Conservation (phyloP, 2,329 filamentous ascomycete genomes). For the Tolypocladium pustulatum region DNA sequence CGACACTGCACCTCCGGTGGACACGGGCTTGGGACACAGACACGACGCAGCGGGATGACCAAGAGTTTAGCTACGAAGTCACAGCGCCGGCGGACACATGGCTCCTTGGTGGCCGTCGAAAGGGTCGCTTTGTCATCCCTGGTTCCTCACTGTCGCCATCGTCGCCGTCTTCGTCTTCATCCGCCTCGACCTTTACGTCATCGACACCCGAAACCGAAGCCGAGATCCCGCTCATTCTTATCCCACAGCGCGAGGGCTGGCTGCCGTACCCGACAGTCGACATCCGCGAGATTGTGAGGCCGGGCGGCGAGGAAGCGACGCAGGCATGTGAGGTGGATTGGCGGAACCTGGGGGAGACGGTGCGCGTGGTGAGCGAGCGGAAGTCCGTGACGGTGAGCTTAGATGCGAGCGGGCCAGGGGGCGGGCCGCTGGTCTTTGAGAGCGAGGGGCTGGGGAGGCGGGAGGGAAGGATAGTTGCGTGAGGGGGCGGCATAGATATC, state of each 20-base stretch:
- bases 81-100: conserved; percentile 64
- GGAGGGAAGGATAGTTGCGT: conserved; percentile 26
- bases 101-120: conserved; percentile 74
- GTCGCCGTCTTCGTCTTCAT: conserved; percentile 25
- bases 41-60: conserved; percentile 28
- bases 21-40: conserved; percentile 51
- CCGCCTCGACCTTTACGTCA: conserved; percentile 28
- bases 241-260: conserved; percentile 70
- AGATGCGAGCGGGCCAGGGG: conserved; percentile 54
- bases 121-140: conserved; percentile 63
- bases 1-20: conserved; percentile 52
- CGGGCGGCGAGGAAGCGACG: conserved; percentile 11
- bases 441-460: conserved; percentile 32
- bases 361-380: conserved; percentile 64
- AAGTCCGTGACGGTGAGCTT: conserved; percentile 63
- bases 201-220: conserved; percentile 40
- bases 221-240: conserved; percentile 59
- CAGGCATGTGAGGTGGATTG: conserved; percentile 67
- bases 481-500: neutral
- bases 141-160: conserved; percentile 19
- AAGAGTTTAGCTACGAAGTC: conserved; percentile 79
- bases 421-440: conserved; percentile 57
- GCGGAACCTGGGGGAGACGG: conserved; percentile 64
- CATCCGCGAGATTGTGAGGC: conserved; percentile 49
- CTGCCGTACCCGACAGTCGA: conserved; percentile 72